Evolutionary conservation across 345 rosid species (phyloP).

Genomic region (Pistacia atlantica): DNA sequence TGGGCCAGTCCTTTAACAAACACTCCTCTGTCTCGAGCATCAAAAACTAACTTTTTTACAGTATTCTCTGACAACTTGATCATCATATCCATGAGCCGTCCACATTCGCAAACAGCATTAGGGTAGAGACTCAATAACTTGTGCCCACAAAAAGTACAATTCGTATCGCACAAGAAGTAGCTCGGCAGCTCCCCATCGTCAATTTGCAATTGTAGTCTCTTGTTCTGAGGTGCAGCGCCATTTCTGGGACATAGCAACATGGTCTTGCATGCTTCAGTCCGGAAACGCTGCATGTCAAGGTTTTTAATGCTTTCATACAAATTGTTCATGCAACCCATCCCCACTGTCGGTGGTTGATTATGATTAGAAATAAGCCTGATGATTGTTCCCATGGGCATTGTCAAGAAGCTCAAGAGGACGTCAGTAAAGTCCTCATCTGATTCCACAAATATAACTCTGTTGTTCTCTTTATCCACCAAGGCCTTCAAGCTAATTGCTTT

Average conservation of each 20-base stretch:
- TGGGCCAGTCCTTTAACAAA: constrained; percentile 19
- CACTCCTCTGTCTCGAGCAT: background rate
- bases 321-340: constrained; percentile 25
- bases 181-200: background rate
- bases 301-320: constrained; percentile 24
- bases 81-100: background rate
- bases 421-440: constrained; percentile 23
- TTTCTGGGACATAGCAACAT: constrained; percentile 27
- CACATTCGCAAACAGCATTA: constrained; percentile 8
- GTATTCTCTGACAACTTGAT: background rate
- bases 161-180: background rate
- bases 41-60: too few relatives aligned
- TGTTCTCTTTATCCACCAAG: constrained; percentile 22
- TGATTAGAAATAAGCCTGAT: background rate
- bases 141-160: too few relatives aligned
- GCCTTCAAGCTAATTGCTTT: background rate
- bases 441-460: constrained; percentile 24
- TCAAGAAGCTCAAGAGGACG: constrained; percentile 30
- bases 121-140: background rate
- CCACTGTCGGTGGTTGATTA: background rate
- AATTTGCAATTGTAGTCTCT: constrained; percentile 19
- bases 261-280: constrained; percentile 13
- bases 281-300: constrained; percentile 13
- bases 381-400: constrained; percentile 29
- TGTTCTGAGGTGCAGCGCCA: constrained; percentile 7